Conservation (phyloP, 2,329 filamentous ascomycete genomes). For the Monilinia fructicola region DNA sequence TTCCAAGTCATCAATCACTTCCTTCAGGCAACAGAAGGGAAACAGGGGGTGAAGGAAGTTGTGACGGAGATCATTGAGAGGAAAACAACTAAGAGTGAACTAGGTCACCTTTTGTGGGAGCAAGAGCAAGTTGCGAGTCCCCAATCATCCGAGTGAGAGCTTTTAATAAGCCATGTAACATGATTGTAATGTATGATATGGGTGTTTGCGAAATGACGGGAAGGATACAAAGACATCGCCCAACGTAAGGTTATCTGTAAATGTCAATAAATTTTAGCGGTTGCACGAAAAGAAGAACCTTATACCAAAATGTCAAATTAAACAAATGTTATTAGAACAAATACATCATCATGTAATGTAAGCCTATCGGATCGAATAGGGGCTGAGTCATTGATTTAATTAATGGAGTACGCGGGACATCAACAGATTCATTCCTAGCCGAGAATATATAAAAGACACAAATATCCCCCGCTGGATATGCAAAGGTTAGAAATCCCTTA, state of each 20-base stretch:
- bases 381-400: slow-evolving; percentile 35
- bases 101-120: slow-evolving; percentile 41
- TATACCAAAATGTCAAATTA: slow-evolving; percentile 13
- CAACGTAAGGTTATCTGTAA: slow-evolving; percentile 15
- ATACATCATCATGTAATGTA: slow-evolving; percentile 36
- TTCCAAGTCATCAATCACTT: slow-evolving; percentile 64
- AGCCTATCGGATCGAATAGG: slow-evolving; percentile 22
- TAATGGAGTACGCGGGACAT: slow-evolving; percentile 35
- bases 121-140: slow-evolving; percentile 14
- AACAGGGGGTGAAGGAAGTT: slow-evolving; percentile 68
- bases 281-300: slow-evolving; percentile 30
- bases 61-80: slow-evolving; percentile 66
- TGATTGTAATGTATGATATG: slow-evolving; percentile 25
- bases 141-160: neutral
- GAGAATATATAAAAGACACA: slow-evolving; percentile 36
- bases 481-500: neutral
- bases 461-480: neutral
- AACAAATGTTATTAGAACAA: neutral
- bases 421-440: slow-evolving; percentile 22
- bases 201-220: slow-evolving; percentile 29
- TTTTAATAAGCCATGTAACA: slow-evolving; percentile 20
- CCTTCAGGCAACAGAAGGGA: slow-evolving; percentile 56
- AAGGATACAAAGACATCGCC: slow-evolving; percentile 25
- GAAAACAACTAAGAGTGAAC: slow-evolving; percentile 21
- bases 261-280: slow-evolving; percentile 28